phyloP scores from a whole-genome alignment of 495 filamentous ascomycete genomes.

The Xylaria cubensis region DNA sequence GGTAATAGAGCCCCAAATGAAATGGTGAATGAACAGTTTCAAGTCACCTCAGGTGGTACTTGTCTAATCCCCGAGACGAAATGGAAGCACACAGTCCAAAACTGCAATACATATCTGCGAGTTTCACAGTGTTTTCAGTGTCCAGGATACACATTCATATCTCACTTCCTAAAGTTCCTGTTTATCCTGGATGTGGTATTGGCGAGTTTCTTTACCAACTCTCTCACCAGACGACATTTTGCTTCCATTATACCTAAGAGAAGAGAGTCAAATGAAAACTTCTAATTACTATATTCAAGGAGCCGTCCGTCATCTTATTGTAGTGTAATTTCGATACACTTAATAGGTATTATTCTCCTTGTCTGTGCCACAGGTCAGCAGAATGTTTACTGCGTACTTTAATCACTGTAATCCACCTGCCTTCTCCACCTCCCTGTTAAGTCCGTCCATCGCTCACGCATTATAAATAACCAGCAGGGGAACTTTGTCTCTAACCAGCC shows the following conservation, averaged over 20 bases:
- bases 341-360: background rate
- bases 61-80: background rate
- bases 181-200: constrained; percentile 12
- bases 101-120: background rate
- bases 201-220: constrained; percentile 1
- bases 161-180: constrained; percentile 10
- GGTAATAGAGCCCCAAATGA: background rate
- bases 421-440: constrained; percentile 11
- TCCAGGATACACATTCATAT: background rate
- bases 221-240: background rate
- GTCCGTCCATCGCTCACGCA: constrained; percentile 4
- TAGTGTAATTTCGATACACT: background rate
- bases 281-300: background rate
- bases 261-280: background rate
- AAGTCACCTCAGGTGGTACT: constrained; percentile 9
- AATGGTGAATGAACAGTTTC: background rate
- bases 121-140: constrained; percentile 1
- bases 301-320: background rate
- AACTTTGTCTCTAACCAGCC: background rate
- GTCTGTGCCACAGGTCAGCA: constrained; percentile 17
- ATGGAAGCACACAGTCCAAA: background rate
- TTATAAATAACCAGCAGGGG: constrained; percentile 5
- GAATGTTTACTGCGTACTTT: too few relatives aligned
- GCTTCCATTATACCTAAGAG: background rate
- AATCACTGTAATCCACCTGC: background rate